phyloP scores from a whole-genome alignment of 306 rosid species.

The Lagenaria siceraria region DNA sequence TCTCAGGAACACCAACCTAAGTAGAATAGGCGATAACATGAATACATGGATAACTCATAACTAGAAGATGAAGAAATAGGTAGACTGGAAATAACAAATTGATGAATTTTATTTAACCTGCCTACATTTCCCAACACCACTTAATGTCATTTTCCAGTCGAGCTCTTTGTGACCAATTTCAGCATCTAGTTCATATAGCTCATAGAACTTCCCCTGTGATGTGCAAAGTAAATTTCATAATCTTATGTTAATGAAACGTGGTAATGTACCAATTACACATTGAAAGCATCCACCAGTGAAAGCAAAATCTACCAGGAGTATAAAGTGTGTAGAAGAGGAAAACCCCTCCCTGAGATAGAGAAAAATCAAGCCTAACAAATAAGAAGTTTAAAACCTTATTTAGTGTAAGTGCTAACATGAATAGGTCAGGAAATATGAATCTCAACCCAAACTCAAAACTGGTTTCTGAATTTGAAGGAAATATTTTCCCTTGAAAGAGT shows the following conservation, averaged over 20 bases:
- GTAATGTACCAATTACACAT: not conserved
- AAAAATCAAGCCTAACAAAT: not conserved
- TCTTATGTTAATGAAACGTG: not conserved
- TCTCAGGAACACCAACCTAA: slow-evolving; percentile 96
- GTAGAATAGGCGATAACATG: slow-evolving; percentile 4
- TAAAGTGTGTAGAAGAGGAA: not conserved
- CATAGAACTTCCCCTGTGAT: slow-evolving; percentile 83
- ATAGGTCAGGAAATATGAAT: not conserved
- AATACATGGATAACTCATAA: not conserved
- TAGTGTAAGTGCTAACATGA: not conserved
- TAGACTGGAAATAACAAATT: not conserved
- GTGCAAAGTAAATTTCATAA: not conserved
- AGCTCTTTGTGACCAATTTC: slow-evolving; percentile 97
- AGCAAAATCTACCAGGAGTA: not conserved
- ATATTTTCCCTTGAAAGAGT: not conserved
- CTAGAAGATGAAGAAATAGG: slow-evolving; percentile 2
- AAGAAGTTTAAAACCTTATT: not conserved
- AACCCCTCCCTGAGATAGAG: not conserved
- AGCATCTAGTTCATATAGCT: slow-evolving; percentile 93
- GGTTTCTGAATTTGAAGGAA: not conserved
- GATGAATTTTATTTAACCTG: slow-evolving; percentile 46
- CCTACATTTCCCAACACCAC: slow-evolving; percentile 96
- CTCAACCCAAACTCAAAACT: not conserved
- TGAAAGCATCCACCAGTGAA: not conserved
- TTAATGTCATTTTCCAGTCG: slow-evolving; percentile 91